A percentile compares a stretch with the other conserved stretches of the same genome.
These are phyloP conservation scores for Trichoderma oligosporum DNA, from an alignment of 2,329 filamentous ascomycete species.

Conservation along the genomic window DNA sequence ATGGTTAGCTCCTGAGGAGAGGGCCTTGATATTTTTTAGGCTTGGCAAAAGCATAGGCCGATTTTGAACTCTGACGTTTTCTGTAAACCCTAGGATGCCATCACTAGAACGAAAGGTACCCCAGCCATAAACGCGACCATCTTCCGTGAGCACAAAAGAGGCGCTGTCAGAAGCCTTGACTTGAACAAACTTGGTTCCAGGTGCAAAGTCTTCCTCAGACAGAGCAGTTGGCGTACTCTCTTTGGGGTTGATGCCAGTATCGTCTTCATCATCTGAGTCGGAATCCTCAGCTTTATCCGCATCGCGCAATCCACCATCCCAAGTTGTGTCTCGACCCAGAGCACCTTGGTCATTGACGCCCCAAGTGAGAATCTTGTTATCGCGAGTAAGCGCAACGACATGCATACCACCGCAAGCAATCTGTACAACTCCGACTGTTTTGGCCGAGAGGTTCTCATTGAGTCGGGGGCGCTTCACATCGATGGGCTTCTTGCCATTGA, in stretches of 20 bases:
- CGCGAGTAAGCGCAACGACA: slow-evolving; percentile 68
- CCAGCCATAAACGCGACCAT: slow-evolving; percentile 77
- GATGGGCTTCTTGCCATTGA: slow-evolving; percentile 57
- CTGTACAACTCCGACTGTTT: slow-evolving; percentile 70
- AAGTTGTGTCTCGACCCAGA: slow-evolving; percentile 68
- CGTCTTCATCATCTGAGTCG: slow-evolving; percentile 58
- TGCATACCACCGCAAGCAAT: slow-evolving; percentile 82
- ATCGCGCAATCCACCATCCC: slow-evolving; percentile 61
- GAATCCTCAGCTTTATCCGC: slow-evolving; percentile 51
- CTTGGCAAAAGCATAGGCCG: slow-evolving; percentile 54
- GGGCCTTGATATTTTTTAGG: slow-evolving; percentile 62
- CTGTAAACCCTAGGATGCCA: slow-evolving; percentile 61
- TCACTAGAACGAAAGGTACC: slow-evolving; percentile 70
- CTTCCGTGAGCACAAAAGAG: slow-evolving; percentile 70
- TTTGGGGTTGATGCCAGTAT: slow-evolving; percentile 64
- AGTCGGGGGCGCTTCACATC: slow-evolving; percentile 80
- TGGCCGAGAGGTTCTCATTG: slow-evolving; percentile 60
- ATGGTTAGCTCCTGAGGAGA: slow-evolving; percentile 68
- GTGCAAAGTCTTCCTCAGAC: slow-evolving; percentile 54
- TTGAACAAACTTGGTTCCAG: slow-evolving; percentile 58
- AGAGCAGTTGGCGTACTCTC: slow-evolving; percentile 66
- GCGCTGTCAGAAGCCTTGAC: slow-evolving; percentile 71
- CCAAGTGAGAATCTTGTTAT: slow-evolving; percentile 82
- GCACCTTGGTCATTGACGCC: slow-evolving; percentile 84
- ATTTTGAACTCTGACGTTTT: slow-evolving; percentile 47